Evolutionary conservation across 805 yeast genomes (phyloP).

Genomic region (Phaffomyces opuntiae): DNA sequence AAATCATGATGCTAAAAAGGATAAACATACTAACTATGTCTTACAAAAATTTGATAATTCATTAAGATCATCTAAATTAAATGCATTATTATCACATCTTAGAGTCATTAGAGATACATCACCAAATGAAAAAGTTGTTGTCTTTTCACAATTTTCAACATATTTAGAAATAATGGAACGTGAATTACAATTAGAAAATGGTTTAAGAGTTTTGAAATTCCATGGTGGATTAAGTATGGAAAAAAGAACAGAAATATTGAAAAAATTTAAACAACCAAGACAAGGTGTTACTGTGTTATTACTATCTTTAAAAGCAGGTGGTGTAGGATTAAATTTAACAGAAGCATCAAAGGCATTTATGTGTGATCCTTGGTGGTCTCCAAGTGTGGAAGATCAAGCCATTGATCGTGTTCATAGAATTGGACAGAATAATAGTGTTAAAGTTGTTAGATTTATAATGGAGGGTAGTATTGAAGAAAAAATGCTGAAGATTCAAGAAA

Average conservation of each 20-base stretch:
- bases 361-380: conserved; percentile 99
- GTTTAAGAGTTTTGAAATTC: conserved; percentile 57
- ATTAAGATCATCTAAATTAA: conserved; percentile 61
- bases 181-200: conserved; percentile 44
- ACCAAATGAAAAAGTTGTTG: conserved; percentile 69
- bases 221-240: conserved; percentile 73
- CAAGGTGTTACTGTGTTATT: conserved; percentile 43
- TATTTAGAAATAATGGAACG: conserved; percentile 68
- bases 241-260: conserved; percentile 56
- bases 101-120: conserved; percentile 44
- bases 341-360: conserved; percentile 78
- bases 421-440: conserved; percentile 72
- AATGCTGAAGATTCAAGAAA: conserved; percentile 81
- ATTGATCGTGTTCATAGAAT: conserved; percentile 87
- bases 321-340: conserved; percentile 85
- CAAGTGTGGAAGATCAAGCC: conserved; percentile 85
- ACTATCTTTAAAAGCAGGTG: conserved; percentile 84
- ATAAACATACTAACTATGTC: conserved; percentile 3
- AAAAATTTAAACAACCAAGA: conserved; percentile 39
- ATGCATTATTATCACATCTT: conserved; percentile 59
- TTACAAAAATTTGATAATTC: conserved; percentile 21
- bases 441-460: conserved; percentile 73
- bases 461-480: conserved; percentile 80
- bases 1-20: conserved; percentile 20
- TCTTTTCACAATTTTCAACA: conserved; percentile 85